Conservation (phyloP, 164 flowering plant genomes). For the Aristolochia californica region DNA sequence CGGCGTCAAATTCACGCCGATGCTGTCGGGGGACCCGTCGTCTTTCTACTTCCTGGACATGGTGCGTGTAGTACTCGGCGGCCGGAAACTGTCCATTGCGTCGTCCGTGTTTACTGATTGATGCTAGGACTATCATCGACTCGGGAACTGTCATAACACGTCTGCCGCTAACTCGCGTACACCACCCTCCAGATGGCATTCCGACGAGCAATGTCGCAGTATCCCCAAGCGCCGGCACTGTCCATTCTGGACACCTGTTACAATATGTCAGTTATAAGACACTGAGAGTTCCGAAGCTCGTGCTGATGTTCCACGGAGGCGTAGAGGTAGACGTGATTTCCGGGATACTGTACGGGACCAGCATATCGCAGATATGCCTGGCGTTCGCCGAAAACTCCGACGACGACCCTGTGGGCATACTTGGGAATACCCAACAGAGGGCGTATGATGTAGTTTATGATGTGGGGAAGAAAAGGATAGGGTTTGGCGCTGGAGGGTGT, state of each 20-base stretch:
- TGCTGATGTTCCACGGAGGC: slow-evolving; percentile 16
- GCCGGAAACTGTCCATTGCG: slow-evolving; percentile 15
- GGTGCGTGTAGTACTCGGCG: slow-evolving; percentile 21
- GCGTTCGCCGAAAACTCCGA: slow-evolving; percentile 28
- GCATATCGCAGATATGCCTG: slow-evolving; percentile 17
- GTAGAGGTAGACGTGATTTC: slow-evolving; percentile 10
- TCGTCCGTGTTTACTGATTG: slow-evolving; percentile 9
- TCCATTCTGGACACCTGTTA: slow-evolving; percentile 63
- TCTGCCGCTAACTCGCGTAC: slow-evolving; percentile 39
- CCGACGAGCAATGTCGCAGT: slow-evolving; percentile 29
- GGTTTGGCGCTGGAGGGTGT: slow-evolving; percentile 35
- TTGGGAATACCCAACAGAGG: slow-evolving; percentile 40
- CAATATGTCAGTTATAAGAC: slow-evolving; percentile 20
- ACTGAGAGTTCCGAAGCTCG: slow-evolving; percentile 16
- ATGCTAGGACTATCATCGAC: slow-evolving; percentile 32
- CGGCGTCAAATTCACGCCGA: slow-evolving; percentile 11
- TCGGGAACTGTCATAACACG: slow-evolving; percentile 57
- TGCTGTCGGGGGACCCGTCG: slow-evolving; percentile 7
- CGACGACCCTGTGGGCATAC: slow-evolving; percentile 10
- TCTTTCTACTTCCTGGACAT: slow-evolving; percentile 29
- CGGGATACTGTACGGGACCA: slow-evolving; percentile 16
- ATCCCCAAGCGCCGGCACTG: slow-evolving; percentile 21
- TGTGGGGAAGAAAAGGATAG: slow-evolving; percentile 26
- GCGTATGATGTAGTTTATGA: slow-evolving; percentile 33
- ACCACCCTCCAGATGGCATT: slow-evolving; percentile 28